phyloP scores from a whole-genome alignment of 2,329 filamentous ascomycete genomes.

The Epichloe uncinata region DNA sequence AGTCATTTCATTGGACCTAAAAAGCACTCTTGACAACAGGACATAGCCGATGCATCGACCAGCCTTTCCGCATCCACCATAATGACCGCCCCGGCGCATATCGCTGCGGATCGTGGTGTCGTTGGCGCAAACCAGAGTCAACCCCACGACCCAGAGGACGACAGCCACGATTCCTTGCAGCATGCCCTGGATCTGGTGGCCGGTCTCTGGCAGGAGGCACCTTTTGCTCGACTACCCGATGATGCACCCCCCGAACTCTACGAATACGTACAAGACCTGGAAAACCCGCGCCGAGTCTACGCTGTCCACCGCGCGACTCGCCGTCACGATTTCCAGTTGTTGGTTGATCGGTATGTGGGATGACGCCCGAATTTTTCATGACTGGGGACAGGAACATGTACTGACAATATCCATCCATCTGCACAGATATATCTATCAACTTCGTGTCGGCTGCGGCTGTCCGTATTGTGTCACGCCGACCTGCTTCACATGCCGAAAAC shows the following conservation, averaged over 20 bases:
- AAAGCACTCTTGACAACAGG: not conserved
- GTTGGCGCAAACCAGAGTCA: slow-evolving; percentile 1
- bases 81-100: slow-evolving; percentile 8
- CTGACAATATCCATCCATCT: not conserved
- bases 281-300: slow-evolving; percentile 48
- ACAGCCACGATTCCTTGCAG: slow-evolving; percentile 3
- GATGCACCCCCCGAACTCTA: slow-evolving; percentile 48
- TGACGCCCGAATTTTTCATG: not conserved
- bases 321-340: slow-evolving; percentile 49
- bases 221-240: slow-evolving; percentile 40
- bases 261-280: slow-evolving; percentile 41
- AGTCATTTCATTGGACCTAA: not conserved
- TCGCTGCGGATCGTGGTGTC: slow-evolving; percentile 3
- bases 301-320: slow-evolving; percentile 46
- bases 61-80: not conserved
- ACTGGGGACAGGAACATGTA: not conserved
- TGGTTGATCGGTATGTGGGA: slow-evolving; percentile 49
- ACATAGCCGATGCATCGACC: slow-evolving; percentile 3
- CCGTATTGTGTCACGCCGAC: slow-evolving; percentile 58
- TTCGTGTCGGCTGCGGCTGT: slow-evolving; percentile 67
- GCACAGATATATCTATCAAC: slow-evolving; percentile 60
- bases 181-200: slow-evolving; percentile 37
- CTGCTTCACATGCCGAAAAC: slow-evolving; percentile 66
- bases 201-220: slow-evolving; percentile 47
- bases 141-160: not conserved